Evolutionary conservation across 768 basidiomycete species (phyloP).

Genomic region (Piloderma croceum): DNA sequence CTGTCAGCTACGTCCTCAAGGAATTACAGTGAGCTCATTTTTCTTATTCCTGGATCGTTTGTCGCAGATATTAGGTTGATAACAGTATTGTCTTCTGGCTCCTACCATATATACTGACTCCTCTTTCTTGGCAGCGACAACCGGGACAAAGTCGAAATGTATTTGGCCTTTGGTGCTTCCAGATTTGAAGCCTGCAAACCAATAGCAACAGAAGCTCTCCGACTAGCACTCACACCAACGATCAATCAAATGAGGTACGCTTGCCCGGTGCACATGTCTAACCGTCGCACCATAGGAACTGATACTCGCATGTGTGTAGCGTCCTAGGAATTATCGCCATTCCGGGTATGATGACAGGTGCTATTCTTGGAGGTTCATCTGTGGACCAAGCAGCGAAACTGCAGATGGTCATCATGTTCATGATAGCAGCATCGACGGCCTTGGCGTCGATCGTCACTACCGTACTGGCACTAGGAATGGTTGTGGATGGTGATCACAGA

Average conservation of each 20-base stretch:
- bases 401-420: conserved; percentile 94
- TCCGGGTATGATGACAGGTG: conserved; percentile 90
- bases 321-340: conserved; percentile 75
- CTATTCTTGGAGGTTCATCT: conserved; percentile 79
- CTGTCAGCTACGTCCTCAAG: conserved; percentile 63
- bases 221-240: conserved; percentile 71
- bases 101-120: background rate
- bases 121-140: conserved; percentile 52
- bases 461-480: conserved; percentile 50
- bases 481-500: conserved; percentile 65
- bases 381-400: conserved; percentile 81
- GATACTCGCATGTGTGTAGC: conserved; percentile 28
- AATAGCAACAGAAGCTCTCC: conserved; percentile 72
- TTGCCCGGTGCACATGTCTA: background rate
- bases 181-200: conserved; percentile 80
- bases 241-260: conserved; percentile 81
- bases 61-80: no score
- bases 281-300: conserved; percentile 1
- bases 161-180: conserved; percentile 81
- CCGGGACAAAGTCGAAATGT: conserved; percentile 78
- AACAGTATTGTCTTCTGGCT: background rate
- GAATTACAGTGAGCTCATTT: conserved; percentile 57
- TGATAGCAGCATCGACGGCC: conserved; percentile 76
- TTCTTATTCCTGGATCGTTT: background rate
- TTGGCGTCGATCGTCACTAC: conserved; percentile 65